phyloP scores from a whole-genome alignment of 768 basidiomycete genomes.

The Infundibulicybe gibba region DNA sequence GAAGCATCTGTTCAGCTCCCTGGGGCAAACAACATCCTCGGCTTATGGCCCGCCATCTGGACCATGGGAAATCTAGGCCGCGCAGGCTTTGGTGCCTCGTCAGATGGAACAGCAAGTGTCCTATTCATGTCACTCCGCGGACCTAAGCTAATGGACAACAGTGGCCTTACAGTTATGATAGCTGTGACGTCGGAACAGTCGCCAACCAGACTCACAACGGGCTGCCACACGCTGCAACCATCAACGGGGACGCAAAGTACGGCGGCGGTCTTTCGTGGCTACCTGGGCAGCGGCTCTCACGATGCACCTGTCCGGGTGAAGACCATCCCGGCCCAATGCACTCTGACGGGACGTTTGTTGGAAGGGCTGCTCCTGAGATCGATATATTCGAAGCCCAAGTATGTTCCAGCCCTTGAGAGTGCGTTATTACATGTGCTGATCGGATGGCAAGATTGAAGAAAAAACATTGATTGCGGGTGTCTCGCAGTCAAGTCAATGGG shows the following conservation, averaged over 20 bases:
- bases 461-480: slow-evolving; percentile 52
- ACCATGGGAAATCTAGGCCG: slow-evolving; percentile 68
- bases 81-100: slow-evolving; percentile 81
- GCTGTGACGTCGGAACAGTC: slow-evolving; percentile 83
- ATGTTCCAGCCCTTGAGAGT: no score
- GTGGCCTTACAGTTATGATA: slow-evolving; percentile 85
- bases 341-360: slow-evolving; percentile 72
- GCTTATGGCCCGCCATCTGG: slow-evolving; percentile 82
- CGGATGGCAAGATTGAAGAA: slow-evolving; percentile 43
- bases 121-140: not conserved
- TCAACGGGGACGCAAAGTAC: slow-evolving; percentile 53
- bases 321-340: slow-evolving; percentile 81
- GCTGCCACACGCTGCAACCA: slow-evolving; percentile 60
- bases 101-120: slow-evolving; percentile 66
- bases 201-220: slow-evolving; percentile 78
- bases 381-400: slow-evolving; percentile 86
- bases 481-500: slow-evolving; percentile 85
- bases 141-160: no score
- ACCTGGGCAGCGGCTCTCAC: slow-evolving; percentile 78
- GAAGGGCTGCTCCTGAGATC: slow-evolving; percentile 84
- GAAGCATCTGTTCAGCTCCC: slow-evolving; percentile 64
- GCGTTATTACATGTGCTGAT: no score
- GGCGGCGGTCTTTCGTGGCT: slow-evolving; percentile 60
- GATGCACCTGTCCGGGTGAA: slow-evolving; percentile 82
- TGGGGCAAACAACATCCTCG: slow-evolving; percentile 62